These are phyloP conservation scores for Amanita exitialis DNA, from an alignment of 768 basidiomycete species.

Conservation along the genomic window DNA sequence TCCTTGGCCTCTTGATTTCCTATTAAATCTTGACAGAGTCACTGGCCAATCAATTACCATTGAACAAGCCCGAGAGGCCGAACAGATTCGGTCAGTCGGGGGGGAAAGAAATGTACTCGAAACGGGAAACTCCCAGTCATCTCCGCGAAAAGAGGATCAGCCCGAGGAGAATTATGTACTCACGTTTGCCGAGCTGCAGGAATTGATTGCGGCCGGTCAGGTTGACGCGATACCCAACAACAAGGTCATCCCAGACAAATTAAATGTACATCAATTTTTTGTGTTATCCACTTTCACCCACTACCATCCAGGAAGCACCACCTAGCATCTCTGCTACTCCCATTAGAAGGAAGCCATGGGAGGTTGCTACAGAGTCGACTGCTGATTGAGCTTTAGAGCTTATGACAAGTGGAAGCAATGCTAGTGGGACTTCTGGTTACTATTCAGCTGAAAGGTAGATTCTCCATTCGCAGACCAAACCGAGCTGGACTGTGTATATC, in stretches of 20 bases:
- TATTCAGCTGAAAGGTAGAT: neutral
- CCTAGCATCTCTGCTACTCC: conserved; percentile 47
- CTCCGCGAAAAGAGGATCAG: neutral
- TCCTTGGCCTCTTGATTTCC: neutral
- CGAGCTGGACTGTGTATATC: neutral
- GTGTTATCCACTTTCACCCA: neutral
- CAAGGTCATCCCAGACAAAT: conserved; percentile 51
- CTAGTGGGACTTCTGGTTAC: neutral
- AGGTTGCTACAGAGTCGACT: conserved; percentile 16
- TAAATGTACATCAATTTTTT: conserved; percentile 42
- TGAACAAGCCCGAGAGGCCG: conserved; percentile 28
- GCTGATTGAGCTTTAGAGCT: neutral
- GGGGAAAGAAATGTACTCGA: neutral
- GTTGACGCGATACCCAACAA: conserved; percentile 74
- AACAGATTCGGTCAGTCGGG: neutral
- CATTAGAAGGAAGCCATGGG: conserved; percentile 63
- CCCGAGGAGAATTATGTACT: conserved; percentile 30
- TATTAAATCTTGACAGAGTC: conserved; percentile 16
- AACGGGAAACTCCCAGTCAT: neutral
- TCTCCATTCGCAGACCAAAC: neutral
- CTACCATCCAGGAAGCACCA: conserved; percentile 30
- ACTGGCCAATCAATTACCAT: conserved; percentile 31
- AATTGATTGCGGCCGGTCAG: conserved; percentile 60
- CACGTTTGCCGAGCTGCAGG: conserved; percentile 59
- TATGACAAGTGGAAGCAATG: neutral